These are phyloP conservation scores for Backusella australiensis DNA, from an alignment of 192 early-diverging fungal species.

Conservation along the genomic window DNA sequence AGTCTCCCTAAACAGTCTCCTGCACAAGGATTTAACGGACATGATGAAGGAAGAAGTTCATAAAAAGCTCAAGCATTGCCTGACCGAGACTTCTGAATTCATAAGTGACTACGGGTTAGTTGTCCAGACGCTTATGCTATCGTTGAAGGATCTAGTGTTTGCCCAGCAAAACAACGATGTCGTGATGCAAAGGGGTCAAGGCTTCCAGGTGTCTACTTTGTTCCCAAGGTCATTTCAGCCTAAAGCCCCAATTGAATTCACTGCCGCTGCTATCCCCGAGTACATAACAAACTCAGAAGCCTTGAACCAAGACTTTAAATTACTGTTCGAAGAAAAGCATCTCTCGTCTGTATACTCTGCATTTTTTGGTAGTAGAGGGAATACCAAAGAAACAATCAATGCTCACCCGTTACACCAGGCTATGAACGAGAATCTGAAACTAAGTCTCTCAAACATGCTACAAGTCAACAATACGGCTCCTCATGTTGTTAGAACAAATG, in stretches of 20 bases:
- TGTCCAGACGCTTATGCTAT: neutral
- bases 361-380: neutral
- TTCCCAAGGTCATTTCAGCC: neutral
- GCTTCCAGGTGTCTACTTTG: neutral
- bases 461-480: neutral
- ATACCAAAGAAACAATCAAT: neutral
- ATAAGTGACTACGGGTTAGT: neutral
- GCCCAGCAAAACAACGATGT: neutral
- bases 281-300: neutral
- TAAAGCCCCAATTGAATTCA: neutral
- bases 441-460: neutral
- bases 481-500: neutral
- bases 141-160: neutral
- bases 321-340: neutral
- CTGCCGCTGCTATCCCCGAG: neutral
- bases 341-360: neutral
- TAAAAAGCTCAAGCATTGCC: neutral
- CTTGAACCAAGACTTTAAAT: neutral
- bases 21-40: neutral
- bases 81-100: neutral
- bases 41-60: neutral
- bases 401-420: neutral
- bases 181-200: neutral
- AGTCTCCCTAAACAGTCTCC: neutral
- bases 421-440: neutral